Conservation (phyloP, 805 yeast species). For the Metschnikowia arizonensis region DNA sequence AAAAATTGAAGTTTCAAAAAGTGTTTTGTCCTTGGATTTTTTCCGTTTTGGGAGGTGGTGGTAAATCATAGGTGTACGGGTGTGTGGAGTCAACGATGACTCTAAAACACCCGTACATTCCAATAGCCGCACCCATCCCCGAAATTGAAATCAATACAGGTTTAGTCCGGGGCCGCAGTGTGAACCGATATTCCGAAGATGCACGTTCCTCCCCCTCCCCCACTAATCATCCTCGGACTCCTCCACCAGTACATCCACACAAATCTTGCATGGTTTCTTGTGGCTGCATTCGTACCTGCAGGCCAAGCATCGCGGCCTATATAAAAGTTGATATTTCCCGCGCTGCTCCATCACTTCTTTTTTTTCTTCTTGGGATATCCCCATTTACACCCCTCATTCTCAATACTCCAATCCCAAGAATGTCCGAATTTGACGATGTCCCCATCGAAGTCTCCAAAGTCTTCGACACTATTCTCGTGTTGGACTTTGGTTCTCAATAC, state of each 20-base stretch:
- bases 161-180: not conserved
- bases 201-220: constrained; percentile 7
- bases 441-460: constrained; percentile 72
- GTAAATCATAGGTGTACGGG: not conserved
- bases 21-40: not conserved
- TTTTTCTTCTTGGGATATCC: constrained; percentile 6
- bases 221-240: not conserved
- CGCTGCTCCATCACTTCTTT: constrained; percentile 2
- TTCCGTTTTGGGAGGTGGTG: not conserved
- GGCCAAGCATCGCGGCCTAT: constrained; percentile 4
- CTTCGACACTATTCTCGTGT: constrained; percentile 94
- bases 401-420: not conserved
- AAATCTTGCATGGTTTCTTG: not conserved
- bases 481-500: constrained; percentile 98
- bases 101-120: not conserved
- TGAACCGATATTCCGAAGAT: not conserved
- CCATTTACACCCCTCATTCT: constrained; percentile 2
- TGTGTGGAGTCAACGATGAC: constrained; percentile 3
- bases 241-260: not conserved
- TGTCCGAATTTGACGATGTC: constrained; percentile 26
- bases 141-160: not conserved
- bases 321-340: not conserved
- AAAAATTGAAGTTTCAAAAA: too few species aligned
- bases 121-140: constrained; percentile 4
- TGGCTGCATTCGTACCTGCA: not conserved